Conservation (phyloP, 1,284 basidiomycete genomes). For the Rhodotorula sp. region DNA sequence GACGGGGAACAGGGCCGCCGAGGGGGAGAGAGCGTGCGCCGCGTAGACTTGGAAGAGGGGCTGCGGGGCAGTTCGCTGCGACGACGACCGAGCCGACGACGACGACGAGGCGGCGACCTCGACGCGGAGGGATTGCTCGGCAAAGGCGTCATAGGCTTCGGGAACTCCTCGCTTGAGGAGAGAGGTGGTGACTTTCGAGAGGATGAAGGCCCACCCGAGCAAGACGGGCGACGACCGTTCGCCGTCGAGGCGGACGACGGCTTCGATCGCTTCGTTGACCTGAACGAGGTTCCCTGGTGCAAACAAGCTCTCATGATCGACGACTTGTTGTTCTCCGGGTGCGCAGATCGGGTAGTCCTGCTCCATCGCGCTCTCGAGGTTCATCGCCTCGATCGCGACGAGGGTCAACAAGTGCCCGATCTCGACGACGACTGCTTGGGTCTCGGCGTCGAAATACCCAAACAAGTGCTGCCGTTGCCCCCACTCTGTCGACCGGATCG, state of each 20-base stretch:
- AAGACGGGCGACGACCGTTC: conserved; percentile 66
- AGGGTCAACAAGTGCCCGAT: conserved; percentile 70
- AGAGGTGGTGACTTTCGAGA: conserved; percentile 51
- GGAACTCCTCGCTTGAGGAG: conserved; percentile 42
- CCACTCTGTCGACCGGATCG: conserved; percentile 64
- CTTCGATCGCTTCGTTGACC: conserved; percentile 63
- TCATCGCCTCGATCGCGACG: conserved; percentile 72
- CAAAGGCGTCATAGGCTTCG: conserved; percentile 37
- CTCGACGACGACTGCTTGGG: conserved; percentile 63
- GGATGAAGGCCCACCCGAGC: conserved; percentile 73
- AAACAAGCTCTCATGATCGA: conserved; percentile 48
- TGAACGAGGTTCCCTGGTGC: conserved; percentile 49
- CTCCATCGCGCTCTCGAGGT: conserved; percentile 67
- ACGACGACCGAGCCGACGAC: neutral
- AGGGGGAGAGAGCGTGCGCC: conserved; percentile 47
- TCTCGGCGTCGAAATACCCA: conserved; percentile 65
- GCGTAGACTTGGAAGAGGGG: conserved; percentile 49
- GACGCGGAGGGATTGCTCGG: conserved; percentile 32
- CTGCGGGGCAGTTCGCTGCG: conserved; percentile 27
- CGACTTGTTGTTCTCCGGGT: conserved; percentile 55
- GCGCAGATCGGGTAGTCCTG: conserved; percentile 57
- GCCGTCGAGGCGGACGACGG: conserved; percentile 54
- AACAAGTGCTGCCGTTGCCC: conserved; percentile 66
- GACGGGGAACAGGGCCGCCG: conserved; percentile 45
- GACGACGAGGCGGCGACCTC: conserved; percentile 24